phyloP scores from a whole-genome alignment of 805 yeast genomes.

The Barnettozyma botsteinii region DNA sequence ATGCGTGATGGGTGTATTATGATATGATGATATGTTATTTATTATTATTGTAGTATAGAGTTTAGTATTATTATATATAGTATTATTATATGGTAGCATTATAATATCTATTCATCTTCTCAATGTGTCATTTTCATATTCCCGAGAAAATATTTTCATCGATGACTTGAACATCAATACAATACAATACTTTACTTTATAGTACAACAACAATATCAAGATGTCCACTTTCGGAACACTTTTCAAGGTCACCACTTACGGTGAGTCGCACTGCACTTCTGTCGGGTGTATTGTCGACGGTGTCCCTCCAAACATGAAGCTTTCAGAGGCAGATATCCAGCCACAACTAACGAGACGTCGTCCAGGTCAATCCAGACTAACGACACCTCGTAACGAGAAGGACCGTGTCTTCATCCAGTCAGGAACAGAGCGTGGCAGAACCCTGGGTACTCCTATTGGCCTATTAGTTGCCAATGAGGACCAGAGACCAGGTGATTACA shows the following conservation, averaged over 20 bases:
- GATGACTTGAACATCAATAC: too few species aligned
- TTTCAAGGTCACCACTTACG: conserved; percentile 84
- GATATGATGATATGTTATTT: too few species aligned
- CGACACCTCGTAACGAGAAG: conserved; percentile 95
- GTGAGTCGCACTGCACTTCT: conserved; percentile 95
- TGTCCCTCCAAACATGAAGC: conserved; percentile 89
- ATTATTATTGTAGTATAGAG: too few species aligned
- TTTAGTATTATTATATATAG: too few species aligned
- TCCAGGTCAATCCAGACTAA: conserved; percentile 90
- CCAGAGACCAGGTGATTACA: conserved; percentile 94
- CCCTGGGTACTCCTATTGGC: conserved; percentile 93
- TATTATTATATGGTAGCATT: not conserved
- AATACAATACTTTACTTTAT: too few species aligned
- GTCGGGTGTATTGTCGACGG: conserved; percentile 99
- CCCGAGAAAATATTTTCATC: conserved; percentile 1
- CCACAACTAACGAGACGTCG: conserved; percentile 95
- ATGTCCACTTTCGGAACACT: conserved; percentile 73
- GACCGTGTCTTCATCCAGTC: conserved; percentile 90
- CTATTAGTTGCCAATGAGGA: conserved; percentile 92
- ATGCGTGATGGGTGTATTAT: too few species aligned
- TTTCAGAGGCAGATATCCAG: conserved; percentile 79
- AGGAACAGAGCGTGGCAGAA: conserved; percentile 86
- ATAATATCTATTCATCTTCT: not conserved
- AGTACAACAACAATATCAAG: too few species aligned
- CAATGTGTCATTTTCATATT: not conserved